Evolutionary conservation across 2,329 filamentous ascomycete genomes (phyloP).

Genomic region (Neofusicoccum cordaticola): DNA sequence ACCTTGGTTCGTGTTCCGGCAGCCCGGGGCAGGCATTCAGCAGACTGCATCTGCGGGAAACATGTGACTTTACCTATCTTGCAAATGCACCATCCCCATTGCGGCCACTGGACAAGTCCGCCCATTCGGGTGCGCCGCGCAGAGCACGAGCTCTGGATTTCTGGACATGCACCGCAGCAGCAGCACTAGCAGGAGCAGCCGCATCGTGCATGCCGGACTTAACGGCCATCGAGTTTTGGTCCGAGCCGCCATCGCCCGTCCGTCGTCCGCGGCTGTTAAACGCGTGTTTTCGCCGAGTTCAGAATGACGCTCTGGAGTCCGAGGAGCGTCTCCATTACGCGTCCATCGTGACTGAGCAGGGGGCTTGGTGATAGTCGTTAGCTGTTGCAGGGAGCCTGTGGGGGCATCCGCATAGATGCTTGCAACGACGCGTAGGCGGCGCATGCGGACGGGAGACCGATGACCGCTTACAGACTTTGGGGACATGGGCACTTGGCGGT

Average conservation of each 20-base stretch:
- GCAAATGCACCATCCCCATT: not conserved
- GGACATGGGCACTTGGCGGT: not conserved
- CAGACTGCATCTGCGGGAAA: conserved; percentile 7
- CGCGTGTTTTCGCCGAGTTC: not conserved
- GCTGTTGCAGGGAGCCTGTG: not conserved
- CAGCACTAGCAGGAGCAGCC: not conserved
- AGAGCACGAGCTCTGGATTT: not conserved
- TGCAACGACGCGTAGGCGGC: not conserved
- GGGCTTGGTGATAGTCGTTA: not conserved
- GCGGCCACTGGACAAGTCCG: not conserved
- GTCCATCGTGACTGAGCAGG: not conserved
- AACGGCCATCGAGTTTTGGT: not conserved
- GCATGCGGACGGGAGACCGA: not conserved
- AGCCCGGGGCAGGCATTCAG: not conserved
- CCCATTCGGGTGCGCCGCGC: not conserved
- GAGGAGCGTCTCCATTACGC: not conserved
- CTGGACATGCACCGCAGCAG: not conserved
- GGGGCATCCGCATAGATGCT: not conserved
- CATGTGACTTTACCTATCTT: conserved; percentile 8
- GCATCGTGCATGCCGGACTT: not conserved
- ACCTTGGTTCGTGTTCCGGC: conserved; percentile 1
- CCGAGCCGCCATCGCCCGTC: not conserved
- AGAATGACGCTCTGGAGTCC: not conserved
- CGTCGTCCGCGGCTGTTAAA: not conserved
- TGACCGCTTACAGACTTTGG: not conserved